A percentile compares a stretch with the other conserved stretches of the same genome.
Conservation (phyloP, 768 basidiomycete species). For the Serendipita vermifera region DNA sequence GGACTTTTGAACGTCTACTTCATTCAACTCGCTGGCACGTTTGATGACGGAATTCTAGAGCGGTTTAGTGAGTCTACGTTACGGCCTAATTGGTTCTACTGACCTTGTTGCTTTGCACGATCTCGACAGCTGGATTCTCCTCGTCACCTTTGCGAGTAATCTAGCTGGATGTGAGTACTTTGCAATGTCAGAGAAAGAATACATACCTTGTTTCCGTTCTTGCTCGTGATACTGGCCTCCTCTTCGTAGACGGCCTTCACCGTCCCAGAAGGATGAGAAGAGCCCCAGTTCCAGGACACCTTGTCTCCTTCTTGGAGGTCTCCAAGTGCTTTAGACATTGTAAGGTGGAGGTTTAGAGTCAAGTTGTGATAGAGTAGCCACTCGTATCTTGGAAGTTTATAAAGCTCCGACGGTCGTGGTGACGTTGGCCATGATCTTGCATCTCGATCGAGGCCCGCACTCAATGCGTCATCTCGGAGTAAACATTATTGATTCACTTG, state of each 20-base stretch:
- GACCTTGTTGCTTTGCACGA: background rate
- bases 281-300: constrained; percentile 5
- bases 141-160: background rate
- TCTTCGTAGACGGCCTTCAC: background rate
- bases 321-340: background rate
- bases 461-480: too few species aligned
- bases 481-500: too few species aligned
- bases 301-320: background rate
- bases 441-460: too few species aligned
- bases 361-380: too few species aligned
- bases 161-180: background rate
- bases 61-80: background rate
- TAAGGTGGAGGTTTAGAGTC: too few species aligned
- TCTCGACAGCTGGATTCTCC: constrained; percentile 1
- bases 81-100: background rate
- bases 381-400: too few species aligned
- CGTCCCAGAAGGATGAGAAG: background rate
- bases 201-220: constrained; percentile 1
- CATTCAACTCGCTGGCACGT: background rate
- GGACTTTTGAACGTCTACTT: background rate
- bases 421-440: too few species aligned
- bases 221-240: background rate
- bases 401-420: too few species aligned
- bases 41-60: background rate
- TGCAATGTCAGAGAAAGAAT: background rate